Evolutionary conservation across 2,329 filamentous ascomycete genomes (phyloP).

Genomic region (Neopestalotiopsis clavispora): DNA sequence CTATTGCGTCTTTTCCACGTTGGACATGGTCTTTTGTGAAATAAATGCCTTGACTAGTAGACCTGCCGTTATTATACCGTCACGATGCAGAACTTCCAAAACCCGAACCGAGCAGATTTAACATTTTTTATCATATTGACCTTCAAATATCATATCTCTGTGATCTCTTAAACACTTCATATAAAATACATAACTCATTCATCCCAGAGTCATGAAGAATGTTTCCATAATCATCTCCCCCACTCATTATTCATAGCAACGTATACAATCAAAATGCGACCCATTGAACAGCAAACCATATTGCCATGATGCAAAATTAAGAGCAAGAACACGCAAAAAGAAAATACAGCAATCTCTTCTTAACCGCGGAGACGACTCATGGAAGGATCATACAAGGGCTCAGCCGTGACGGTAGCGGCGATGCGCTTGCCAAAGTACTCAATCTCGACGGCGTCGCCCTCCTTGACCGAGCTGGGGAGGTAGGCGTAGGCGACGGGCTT

Average conservation of each 20-base stretch:
- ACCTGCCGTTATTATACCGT: no score
- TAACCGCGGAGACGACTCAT: conserved; percentile 16
- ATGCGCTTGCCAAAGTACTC: conserved; percentile 65
- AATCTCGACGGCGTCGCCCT: conserved; percentile 59
- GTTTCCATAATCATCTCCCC: not conserved
- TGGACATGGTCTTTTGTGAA: no score
- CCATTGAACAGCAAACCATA: not conserved
- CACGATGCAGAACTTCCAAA: no score
- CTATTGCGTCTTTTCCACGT: no score
- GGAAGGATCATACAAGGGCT: conserved; percentile 51
- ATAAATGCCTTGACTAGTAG: no score
- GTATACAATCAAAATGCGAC: not conserved
- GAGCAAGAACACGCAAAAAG: not conserved
- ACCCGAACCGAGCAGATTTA: no score
- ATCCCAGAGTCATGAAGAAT: not conserved
- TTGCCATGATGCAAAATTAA: not conserved
- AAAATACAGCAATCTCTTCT: not conserved
- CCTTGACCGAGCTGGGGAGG: conserved; percentile 50
- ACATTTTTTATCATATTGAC: no score
- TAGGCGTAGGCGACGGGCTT: conserved; percentile 66
- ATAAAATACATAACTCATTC: not conserved
- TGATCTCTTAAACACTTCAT: not conserved
- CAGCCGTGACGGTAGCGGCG: conserved; percentile 55
- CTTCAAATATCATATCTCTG: no score
- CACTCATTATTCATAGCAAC: not conserved